Conservation (phyloP, 169 alveolate species). For the Eimeria maxima region DNA sequence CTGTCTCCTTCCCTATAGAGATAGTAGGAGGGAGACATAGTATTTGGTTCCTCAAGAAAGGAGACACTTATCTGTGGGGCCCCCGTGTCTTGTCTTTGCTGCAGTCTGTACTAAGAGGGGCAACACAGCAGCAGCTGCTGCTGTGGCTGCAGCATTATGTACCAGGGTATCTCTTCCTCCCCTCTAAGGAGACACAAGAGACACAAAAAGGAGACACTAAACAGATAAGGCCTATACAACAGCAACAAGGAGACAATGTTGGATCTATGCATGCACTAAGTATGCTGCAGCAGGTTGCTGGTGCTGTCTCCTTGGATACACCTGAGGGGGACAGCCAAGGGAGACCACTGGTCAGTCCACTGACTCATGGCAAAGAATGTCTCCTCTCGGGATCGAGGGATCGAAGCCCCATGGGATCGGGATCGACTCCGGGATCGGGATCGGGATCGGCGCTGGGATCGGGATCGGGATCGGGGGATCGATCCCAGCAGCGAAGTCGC, state of each 20-base stretch:
- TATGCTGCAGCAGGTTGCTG: too few species aligned
- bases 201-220: not conserved
- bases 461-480: constrained; percentile 4
- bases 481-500: not conserved
- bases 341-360: not conserved
- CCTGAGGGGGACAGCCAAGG: not conserved
- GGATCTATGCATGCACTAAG: too few species aligned
- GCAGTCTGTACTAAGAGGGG: not conserved
- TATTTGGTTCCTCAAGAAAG: not conserved
- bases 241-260: too few species aligned
- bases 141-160: constrained; percentile 8
- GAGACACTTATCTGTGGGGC: not conserved
- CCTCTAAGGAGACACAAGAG: not conserved
- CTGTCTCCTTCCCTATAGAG: not conserved
- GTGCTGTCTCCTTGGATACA: too few species aligned
- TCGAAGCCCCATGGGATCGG: not conserved
- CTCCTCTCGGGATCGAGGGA: not conserved
- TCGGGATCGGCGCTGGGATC: not conserved
- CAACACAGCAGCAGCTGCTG: not conserved
- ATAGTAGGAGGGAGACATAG: not conserved
- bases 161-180: not conserved
- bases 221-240: not conserved
- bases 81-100: constrained; percentile 22
- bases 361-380: not conserved
- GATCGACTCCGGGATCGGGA: not conserved